These are phyloP conservation scores for Venturiaceae sp. DNA, from an alignment of 2,329 filamentous ascomycete species.

Conservation along the genomic window DNA sequence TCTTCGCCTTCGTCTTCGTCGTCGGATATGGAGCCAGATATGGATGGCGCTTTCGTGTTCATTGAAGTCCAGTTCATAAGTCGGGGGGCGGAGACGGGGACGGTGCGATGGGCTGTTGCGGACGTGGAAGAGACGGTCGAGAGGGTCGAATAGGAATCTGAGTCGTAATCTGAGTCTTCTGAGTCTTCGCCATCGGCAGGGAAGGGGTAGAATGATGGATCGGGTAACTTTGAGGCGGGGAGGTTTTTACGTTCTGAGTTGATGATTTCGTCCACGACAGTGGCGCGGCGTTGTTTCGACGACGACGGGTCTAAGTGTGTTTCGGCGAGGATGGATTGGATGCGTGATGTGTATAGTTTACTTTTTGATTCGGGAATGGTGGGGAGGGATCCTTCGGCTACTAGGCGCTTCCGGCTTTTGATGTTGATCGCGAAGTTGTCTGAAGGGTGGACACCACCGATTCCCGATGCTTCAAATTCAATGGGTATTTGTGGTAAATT, in stretches of 20 bases:
- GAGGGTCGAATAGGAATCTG: background rate
- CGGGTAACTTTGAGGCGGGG: slow-evolving; percentile 32
- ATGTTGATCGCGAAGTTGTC: slow-evolving; percentile 46
- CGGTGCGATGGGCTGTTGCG: background rate
- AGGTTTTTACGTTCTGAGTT: slow-evolving; percentile 58
- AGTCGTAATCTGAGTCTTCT: slow-evolving; percentile 9
- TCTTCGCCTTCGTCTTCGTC: slow-evolving; percentile 8
- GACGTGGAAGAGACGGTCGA: background rate
- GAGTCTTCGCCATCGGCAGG: slow-evolving; percentile 23
- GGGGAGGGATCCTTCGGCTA: slow-evolving; percentile 9
- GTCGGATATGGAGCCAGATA: background rate
- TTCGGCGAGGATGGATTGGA: background rate
- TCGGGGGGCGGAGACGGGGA: slow-evolving; percentile 18
- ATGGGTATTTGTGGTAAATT: slow-evolving; percentile 18
- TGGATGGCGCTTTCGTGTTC: background rate
- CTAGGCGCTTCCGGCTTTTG: slow-evolving; percentile 7
- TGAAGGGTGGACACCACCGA: slow-evolving; percentile 51
- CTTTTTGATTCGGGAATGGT: background rate
- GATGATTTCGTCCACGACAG: slow-evolving; percentile 50
- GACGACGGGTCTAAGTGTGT: background rate
- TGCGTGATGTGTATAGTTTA: slow-evolving; percentile 4
- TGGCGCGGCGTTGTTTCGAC: background rate
- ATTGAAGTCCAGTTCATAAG: slow-evolving; percentile 11
- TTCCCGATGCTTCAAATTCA: slow-evolving; percentile 40
- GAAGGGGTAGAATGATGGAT: slow-evolving; percentile 28